Conservation (phyloP, 176 grass and related monocot genomes). For the Paspalum vaginatum region DNA sequence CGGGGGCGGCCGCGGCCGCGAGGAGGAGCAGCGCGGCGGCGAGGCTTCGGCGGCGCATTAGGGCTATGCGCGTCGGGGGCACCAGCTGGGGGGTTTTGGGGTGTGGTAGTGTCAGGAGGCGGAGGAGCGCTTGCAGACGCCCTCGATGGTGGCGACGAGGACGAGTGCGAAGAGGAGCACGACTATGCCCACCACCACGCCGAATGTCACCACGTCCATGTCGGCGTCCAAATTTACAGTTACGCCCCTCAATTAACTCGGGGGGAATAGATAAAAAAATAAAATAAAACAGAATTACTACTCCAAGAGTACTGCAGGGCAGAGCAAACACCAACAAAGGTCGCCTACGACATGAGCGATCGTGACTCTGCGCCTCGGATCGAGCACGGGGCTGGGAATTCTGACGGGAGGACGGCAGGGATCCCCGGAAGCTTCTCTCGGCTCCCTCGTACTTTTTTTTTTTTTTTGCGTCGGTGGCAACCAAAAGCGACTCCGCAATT, state of each 20-base stretch:
- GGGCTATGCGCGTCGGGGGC: neutral
- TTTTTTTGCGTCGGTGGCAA: conserved; percentile 26
- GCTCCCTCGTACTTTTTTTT: neutral
- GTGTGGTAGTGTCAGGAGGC: conserved; percentile 23
- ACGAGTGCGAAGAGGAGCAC: conserved; percentile 62
- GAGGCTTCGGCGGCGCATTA: conserved; percentile 36
- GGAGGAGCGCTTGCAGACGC: conserved; percentile 63
- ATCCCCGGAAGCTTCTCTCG: conserved; percentile 6
- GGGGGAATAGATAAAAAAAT: neutral
- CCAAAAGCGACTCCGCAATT: neutral
- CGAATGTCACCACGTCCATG: conserved; percentile 78
- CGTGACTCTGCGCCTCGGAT: neutral
- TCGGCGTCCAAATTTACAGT: conserved; percentile 20
- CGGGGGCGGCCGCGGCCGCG: conserved; percentile 2
- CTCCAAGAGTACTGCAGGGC: too few relatives aligned
- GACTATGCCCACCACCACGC: conserved; percentile 66
- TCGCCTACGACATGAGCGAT: neutral
- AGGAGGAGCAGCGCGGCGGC: conserved; percentile 44
- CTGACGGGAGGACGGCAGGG: neutral
- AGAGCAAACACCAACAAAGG: too few relatives aligned
- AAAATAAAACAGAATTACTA: neutral
- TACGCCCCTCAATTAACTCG: conserved; percentile 4
- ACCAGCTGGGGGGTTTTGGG: neutral
- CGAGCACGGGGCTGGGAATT: neutral
- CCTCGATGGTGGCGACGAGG: conserved; percentile 67